These are phyloP conservation scores for Hydnum rufescens DNA, from an alignment of 768 basidiomycete species.

Conservation along the genomic window DNA sequence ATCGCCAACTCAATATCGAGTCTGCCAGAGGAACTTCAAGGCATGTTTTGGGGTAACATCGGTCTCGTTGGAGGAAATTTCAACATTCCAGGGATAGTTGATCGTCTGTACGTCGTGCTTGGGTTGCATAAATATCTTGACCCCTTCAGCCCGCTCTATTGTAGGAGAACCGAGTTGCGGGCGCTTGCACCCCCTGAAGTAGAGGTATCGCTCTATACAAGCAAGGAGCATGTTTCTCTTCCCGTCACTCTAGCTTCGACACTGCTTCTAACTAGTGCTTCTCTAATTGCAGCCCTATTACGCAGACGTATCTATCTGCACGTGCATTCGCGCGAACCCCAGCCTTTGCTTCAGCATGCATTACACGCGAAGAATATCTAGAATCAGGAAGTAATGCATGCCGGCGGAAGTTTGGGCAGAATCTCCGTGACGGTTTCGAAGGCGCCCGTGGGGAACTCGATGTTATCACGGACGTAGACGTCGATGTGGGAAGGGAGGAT, in stretches of 20 bases:
- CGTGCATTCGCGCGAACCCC: slow-evolving; percentile 34
- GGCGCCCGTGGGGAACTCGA: too few relatives aligned
- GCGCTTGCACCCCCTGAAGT: slow-evolving; percentile 66
- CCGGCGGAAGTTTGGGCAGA: slow-evolving; percentile 42
- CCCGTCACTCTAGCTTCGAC: background rate
- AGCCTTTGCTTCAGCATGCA: slow-evolving; percentile 30
- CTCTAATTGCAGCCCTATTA: slow-evolving; percentile 32
- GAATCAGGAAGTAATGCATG: slow-evolving; percentile 64
- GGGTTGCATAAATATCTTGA: slow-evolving; percentile 2
- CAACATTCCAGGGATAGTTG: slow-evolving; percentile 50
- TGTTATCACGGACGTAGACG: background rate
- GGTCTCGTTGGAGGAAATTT: slow-evolving; percentile 73
- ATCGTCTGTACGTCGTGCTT: slow-evolving; percentile 44
- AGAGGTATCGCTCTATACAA: slow-evolving; percentile 52
- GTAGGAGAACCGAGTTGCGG: slow-evolving; percentile 52
- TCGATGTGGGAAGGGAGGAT: background rate
- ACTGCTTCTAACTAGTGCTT: background rate
- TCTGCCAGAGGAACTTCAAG: slow-evolving; percentile 64
- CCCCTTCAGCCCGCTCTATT: slow-evolving; percentile 2
- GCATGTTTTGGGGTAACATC: slow-evolving; percentile 93
- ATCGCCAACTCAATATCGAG: slow-evolving; percentile 56
- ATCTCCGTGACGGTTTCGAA: background rate
- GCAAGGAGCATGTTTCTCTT: slow-evolving; percentile 34
- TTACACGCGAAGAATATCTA: slow-evolving; percentile 67
- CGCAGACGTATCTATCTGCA: slow-evolving; percentile 44